A percentile compares a stretch with the other conserved stretches of the same genome.
These are phyloP conservation scores for Bruguiera sexangula DNA, from an alignment of 345 rosid species.

Conservation along the genomic window DNA sequence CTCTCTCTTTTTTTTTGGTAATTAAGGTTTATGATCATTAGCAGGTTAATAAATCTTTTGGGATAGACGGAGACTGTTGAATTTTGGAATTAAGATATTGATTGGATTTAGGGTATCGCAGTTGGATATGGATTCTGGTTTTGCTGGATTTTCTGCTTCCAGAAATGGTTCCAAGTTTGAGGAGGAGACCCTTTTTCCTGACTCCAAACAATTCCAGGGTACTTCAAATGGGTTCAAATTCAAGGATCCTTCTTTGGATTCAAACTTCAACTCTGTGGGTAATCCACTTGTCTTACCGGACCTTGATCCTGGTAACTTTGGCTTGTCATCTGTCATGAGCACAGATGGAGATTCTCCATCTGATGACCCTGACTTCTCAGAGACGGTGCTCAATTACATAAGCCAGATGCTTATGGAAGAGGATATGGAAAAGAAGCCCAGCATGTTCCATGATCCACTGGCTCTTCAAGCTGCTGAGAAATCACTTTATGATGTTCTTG, in stretches of 20 bases:
- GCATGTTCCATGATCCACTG: conserved; percentile 45
- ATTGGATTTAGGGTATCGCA: conserved; percentile 6
- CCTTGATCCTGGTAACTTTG: conserved; percentile 17
- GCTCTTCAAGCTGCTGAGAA: conserved; percentile 64
- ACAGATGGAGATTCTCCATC: conserved; percentile 41
- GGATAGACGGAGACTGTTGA: background rate
- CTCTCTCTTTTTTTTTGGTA: too few relatives aligned
- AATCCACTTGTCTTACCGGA: conserved; percentile 22
- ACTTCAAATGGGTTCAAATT: conserved; percentile 32
- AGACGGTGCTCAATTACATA: conserved; percentile 54
- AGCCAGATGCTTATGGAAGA: conserved; percentile 74
- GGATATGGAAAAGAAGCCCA: conserved; percentile 48
- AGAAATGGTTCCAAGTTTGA: conserved; percentile 8
- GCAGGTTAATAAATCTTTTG: background rate
- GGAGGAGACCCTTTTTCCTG: conserved; percentile 9
- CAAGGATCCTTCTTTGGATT: conserved; percentile 34
- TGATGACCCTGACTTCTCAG: conserved; percentile 46
- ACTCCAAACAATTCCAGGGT: conserved; percentile 1
- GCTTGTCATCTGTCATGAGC: conserved; percentile 16
- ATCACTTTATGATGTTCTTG: conserved; percentile 57
- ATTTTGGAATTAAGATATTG: background rate
- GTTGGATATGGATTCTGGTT: conserved; percentile 26
- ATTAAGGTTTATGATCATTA: too few relatives aligned
- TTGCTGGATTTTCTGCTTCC: conserved; percentile 14
- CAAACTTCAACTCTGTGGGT: conserved; percentile 19